These are phyloP conservation scores for Ensete ventricosum DNA, from an alignment of 176 grass and related monocot species.

Conservation along the genomic window DNA sequence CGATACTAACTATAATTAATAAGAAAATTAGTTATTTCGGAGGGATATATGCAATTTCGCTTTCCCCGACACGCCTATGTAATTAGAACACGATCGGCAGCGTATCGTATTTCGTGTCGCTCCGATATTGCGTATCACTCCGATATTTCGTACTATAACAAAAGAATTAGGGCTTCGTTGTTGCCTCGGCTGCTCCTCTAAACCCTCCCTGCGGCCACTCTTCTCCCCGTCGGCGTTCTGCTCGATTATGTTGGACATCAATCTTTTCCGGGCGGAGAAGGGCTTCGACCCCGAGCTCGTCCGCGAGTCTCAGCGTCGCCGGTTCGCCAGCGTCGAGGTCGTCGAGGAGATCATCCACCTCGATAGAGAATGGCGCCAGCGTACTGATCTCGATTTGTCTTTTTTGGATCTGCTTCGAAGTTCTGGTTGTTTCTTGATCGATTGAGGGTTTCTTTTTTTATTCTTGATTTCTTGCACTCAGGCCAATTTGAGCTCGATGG, in stretches of 20 bases:
- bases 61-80: too few relatives aligned
- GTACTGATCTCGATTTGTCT: slow-evolving; percentile 23
- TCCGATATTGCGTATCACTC: too few relatives aligned
- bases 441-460: neutral
- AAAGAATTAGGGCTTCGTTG: too few relatives aligned
- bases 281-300: slow-evolving; percentile 55
- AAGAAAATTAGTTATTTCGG: too few relatives aligned
- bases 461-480: slow-evolving; percentile 11
- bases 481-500: slow-evolving; percentile 77
- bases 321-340: slow-evolving; percentile 43
- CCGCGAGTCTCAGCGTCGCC: slow-evolving; percentile 63
- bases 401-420: neutral
- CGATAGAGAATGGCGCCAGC: slow-evolving; percentile 71
- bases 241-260: slow-evolving; percentile 66
- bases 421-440: neutral
- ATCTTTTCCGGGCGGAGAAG: slow-evolving; percentile 73
- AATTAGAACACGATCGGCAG: too few relatives aligned
- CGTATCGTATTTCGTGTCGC: too few relatives aligned
- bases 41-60: too few relatives aligned
- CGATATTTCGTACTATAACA: too few relatives aligned
- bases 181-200: too few relatives aligned
- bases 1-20: too few relatives aligned
- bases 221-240: neutral
- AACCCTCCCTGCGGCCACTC: neutral
- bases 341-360: slow-evolving; percentile 77